A percentile compares a stretch with the other conserved stretches of the same genome.
Evolutionary conservation across 2,329 filamentous ascomycete genomes (phyloP).

Genomic region (Fusarium sp.): DNA sequence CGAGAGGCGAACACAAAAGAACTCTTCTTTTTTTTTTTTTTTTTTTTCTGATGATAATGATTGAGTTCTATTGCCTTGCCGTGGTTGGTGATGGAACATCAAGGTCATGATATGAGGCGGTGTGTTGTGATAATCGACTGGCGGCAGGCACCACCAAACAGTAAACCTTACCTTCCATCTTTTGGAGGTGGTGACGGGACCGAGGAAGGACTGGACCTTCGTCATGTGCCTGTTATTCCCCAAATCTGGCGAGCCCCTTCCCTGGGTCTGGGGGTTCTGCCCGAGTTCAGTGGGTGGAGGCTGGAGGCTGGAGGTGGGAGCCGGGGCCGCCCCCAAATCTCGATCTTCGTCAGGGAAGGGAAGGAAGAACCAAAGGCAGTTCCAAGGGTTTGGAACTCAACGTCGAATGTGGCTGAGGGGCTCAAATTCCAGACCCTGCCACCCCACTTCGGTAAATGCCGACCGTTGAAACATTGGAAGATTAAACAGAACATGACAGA

Average conservation of each 20-base stretch:
- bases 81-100: not conserved
- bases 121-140: not conserved
- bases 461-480: slow-evolving; percentile 25
- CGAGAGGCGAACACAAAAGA: not conserved
- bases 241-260: slow-evolving; percentile 7
- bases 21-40: not conserved
- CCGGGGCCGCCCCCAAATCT: slow-evolving; percentile 21
- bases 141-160: not conserved
- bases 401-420: slow-evolving; percentile 32
- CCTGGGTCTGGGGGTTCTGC: not conserved
- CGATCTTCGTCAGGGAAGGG: slow-evolving; percentile 34
- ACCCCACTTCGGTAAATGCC: slow-evolving; percentile 36
- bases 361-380: slow-evolving; percentile 11
- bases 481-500: not conserved
- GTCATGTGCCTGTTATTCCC: slow-evolving; percentile 28
- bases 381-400: slow-evolving; percentile 36
- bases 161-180: not conserved
- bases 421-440: slow-evolving; percentile 33
- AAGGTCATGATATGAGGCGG: slow-evolving; percentile 6
- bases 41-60: not conserved
- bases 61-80: not conserved
- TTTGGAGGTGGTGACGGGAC: not conserved
- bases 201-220: not conserved
- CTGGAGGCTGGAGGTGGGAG: not conserved
- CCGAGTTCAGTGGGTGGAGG: not conserved